Conservation (phyloP, 495 filamentous ascomycete genomes). For the Margaritispora aquatica region DNA sequence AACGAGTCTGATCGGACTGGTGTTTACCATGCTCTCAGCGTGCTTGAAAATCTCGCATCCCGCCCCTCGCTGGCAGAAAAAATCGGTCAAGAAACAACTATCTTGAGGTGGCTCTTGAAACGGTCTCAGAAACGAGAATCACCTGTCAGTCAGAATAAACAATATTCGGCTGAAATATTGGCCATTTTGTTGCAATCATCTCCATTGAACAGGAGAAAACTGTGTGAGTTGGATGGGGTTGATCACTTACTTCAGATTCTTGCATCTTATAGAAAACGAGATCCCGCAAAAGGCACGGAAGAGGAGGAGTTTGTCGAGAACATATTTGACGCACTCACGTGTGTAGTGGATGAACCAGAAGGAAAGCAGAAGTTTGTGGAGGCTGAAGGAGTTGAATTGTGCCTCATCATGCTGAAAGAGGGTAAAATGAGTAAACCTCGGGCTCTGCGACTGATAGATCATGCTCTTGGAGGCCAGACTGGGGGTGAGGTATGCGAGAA, state of each 20-base stretch:
- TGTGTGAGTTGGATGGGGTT: conserved; percentile 64
- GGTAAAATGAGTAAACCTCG: conserved; percentile 74
- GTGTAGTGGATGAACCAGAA: conserved; percentile 64
- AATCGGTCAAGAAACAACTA: conserved; percentile 57
- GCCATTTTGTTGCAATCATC: conserved; percentile 79
- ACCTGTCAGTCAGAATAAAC: conserved; percentile 76
- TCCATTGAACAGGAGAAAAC: conserved; percentile 50
- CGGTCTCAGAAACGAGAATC: conserved; percentile 60
- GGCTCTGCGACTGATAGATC: conserved; percentile 75
- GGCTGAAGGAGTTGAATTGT: conserved; percentile 88
- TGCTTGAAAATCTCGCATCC: conserved; percentile 83
- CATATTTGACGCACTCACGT: conserved; percentile 76
- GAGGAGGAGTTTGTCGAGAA: conserved; percentile 96
- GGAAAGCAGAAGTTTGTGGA: conserved; percentile 83
- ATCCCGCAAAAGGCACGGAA: conserved; percentile 78
- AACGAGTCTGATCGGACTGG: conserved; percentile 75
- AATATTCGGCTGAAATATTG: conserved; percentile 88
- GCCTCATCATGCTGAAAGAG: conserved; percentile 80
- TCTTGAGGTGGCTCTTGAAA: conserved; percentile 71
- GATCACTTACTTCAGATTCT: conserved; percentile 79
- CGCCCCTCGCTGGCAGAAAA: conserved; percentile 57
- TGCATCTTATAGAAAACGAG: conserved; percentile 81
- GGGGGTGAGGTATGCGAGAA: conserved; percentile 57
- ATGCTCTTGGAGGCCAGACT: conserved; percentile 59
- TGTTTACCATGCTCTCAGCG: conserved; percentile 77